phyloP scores from a whole-genome alignment of 2,329 filamentous ascomycete genomes.

The Penicillium sp. region DNA sequence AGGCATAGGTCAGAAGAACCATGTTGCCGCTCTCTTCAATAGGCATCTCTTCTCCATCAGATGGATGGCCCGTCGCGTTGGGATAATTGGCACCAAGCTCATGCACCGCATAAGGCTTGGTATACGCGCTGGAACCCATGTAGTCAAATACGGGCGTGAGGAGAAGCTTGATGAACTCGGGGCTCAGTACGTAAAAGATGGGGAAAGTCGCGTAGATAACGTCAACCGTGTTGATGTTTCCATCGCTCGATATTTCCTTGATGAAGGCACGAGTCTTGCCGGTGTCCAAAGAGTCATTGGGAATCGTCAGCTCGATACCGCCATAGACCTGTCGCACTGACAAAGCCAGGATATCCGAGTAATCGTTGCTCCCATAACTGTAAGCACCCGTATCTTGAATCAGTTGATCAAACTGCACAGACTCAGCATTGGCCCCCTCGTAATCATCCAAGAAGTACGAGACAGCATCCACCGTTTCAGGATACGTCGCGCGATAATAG shows the following conservation, averaged over 20 bases:
- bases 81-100: conserved; percentile 34
- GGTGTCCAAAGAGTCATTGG: conserved; percentile 26
- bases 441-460: conserved; percentile 36
- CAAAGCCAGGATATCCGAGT: conserved; percentile 34
- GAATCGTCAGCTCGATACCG: conserved; percentile 33
- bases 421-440: conserved; percentile 27
- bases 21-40: conserved; percentile 37
- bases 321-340: conserved; percentile 37
- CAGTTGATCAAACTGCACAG: conserved; percentile 23
- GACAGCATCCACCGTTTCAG: conserved; percentile 25
- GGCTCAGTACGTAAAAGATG: conserved; percentile 35
- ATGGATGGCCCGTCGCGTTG: conserved; percentile 33
- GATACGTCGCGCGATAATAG: conserved; percentile 31
- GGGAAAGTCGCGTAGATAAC: conserved; percentile 38
- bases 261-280: conserved; percentile 27
- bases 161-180: conserved; percentile 36
- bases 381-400: conserved; percentile 15
- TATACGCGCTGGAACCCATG: conserved; percentile 29
- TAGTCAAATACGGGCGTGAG: conserved; percentile 39
- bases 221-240: conserved; percentile 38
- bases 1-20: conserved; percentile 31
- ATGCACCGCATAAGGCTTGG: conserved; percentile 30
- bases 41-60: conserved; percentile 32
- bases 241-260: conserved; percentile 39
- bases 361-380: conserved; percentile 25